phyloP scores from a whole-genome alignment of 108 stramenopile genomes.

The Poteriospumella lacustris region DNA sequence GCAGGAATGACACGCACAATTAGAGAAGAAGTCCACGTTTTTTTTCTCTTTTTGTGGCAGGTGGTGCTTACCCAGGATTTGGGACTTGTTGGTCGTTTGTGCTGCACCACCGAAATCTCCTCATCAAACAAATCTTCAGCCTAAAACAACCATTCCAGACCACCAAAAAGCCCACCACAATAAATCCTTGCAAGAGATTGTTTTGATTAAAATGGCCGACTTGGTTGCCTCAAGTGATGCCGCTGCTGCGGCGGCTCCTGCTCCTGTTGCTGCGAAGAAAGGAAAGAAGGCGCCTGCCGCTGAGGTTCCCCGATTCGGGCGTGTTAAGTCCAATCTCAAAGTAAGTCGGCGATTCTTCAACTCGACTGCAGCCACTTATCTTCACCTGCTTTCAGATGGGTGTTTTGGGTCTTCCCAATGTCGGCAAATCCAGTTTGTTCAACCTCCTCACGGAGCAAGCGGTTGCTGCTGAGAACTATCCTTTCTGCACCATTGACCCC shows the following conservation, averaged over 20 bases:
- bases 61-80: no score
- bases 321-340: slow-evolving; percentile 23
- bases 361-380: not conserved
- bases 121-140: no score
- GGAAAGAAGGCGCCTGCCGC: slow-evolving; percentile 5
- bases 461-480: slow-evolving; percentile 62
- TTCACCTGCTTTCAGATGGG: not conserved
- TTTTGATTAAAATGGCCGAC: no score
- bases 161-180: no score
- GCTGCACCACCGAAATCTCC: no score
- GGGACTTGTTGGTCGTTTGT: no score
- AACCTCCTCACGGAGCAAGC: slow-evolving; percentile 81
- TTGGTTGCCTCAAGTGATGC: no score
- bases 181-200: no score
- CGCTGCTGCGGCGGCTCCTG: no score
- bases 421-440: slow-evolving; percentile 85
- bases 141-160: no score
- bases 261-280: slow-evolving; percentile 11
- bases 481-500: slow-evolving; percentile 97
- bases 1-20: slow-evolving; percentile 82
- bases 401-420: slow-evolving; percentile 79
- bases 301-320: slow-evolving; percentile 20
- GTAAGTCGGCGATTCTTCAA: not conserved
- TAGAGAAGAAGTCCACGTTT: slow-evolving; percentile 34
- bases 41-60: slow-evolving; percentile 29